Percentiles rank a stretch among this genome's conserved stretches.
These are phyloP conservation scores for Beauveria sp. DNA, from an alignment of 2,329 filamentous ascomycete species.

Conservation along the genomic window DNA sequence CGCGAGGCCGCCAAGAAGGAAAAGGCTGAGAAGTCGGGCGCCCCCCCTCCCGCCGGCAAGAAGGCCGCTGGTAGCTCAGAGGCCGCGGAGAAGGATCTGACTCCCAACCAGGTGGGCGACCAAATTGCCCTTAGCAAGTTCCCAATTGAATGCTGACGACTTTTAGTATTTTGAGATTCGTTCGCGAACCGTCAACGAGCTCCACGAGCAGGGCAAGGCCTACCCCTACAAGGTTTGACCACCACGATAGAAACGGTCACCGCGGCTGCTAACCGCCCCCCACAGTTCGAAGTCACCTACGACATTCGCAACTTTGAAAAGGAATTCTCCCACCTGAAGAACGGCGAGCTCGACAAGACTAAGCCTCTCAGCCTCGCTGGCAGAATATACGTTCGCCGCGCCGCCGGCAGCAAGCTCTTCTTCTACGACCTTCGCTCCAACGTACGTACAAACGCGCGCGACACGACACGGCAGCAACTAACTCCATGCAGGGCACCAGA, in stretches of 20 bases:
- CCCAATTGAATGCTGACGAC: background rate
- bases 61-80: constrained; percentile 46
- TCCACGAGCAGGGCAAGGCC: constrained; percentile 33
- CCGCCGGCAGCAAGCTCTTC: constrained; percentile 73
- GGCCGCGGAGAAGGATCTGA: constrained; percentile 47
- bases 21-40: constrained; percentile 70
- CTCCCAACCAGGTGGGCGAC: constrained; percentile 41
- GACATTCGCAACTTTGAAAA: constrained; percentile 73
- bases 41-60: constrained; percentile 49
- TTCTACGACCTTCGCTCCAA: constrained; percentile 66
- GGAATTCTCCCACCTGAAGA: constrained; percentile 75
- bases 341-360: constrained; percentile 74
- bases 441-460: constrained; percentile 13
- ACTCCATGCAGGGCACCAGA: constrained; percentile 44
- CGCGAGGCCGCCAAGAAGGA: constrained; percentile 82
- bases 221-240: constrained; percentile 70
- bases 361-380: constrained; percentile 71
- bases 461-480: background rate
- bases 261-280: background rate
- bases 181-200: constrained; percentile 59
- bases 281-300: constrained; percentile 69
- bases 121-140: too few species aligned
- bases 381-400: constrained; percentile 82
- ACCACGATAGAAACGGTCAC: background rate
- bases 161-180: constrained; percentile 87